These are phyloP conservation scores for Fennellomyces sp. DNA, from an alignment of 371 early-diverging fungal species.

Conservation along the genomic window DNA sequence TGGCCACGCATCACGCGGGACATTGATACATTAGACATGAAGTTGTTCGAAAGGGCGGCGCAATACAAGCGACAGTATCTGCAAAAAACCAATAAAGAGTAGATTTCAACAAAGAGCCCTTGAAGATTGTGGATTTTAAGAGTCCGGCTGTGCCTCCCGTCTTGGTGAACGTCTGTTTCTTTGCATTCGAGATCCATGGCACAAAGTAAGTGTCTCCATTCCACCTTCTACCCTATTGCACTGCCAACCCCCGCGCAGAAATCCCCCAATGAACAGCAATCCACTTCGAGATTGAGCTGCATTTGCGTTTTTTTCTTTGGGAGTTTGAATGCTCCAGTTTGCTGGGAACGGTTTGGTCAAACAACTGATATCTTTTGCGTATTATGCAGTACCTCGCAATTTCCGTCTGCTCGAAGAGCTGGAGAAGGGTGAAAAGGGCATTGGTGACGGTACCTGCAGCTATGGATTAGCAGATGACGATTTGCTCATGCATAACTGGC, in stretches of 20 bases:
- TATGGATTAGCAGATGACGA: constrained; percentile 93
- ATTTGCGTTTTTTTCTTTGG: too few relatives aligned
- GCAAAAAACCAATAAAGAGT: background rate
- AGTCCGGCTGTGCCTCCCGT: too few relatives aligned
- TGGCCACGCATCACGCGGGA: constrained; percentile 11
- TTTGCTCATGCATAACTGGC: constrained; percentile 85
- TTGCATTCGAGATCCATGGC: background rate
- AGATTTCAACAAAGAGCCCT: too few relatives aligned
- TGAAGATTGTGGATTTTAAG: too few relatives aligned
- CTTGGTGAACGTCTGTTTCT: too few relatives aligned
- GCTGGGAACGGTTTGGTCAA: background rate
- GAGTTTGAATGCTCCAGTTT: background rate
- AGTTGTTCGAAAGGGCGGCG: constrained; percentile 11
- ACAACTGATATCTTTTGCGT: background rate
- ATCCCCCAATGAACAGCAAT: background rate
- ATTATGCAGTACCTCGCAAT: constrained; percentile 86
- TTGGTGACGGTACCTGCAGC: constrained; percentile 92
- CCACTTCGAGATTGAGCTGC: background rate
- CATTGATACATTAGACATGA: constrained; percentile 14
- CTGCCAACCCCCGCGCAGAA: too few relatives aligned
- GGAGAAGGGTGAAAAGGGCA: constrained; percentile 97
- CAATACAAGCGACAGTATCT: constrained; percentile 6
- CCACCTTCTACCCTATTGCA: too few relatives aligned
- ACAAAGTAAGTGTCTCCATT: background rate
- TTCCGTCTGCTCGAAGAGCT: constrained; percentile 96